Percentiles rank a stretch among this genome's conserved stretches.
phyloP scores from a whole-genome alignment of 768 basidiomycete genomes.

The Podaxis sp. region DNA sequence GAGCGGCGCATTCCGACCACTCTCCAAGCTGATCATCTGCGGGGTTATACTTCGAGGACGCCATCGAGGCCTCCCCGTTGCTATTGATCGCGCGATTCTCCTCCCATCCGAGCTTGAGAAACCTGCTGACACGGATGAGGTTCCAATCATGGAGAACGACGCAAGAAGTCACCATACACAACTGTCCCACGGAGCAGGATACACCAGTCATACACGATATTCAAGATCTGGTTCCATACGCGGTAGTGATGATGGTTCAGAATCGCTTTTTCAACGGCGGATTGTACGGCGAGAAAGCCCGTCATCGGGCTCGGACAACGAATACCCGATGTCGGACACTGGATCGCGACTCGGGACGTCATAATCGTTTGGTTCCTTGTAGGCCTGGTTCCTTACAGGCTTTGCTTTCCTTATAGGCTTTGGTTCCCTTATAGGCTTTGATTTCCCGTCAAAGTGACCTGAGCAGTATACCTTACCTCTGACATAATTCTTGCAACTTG shows the following conservation, averaged over 20 bases:
- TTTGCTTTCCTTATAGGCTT: no score
- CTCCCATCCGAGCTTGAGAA: conserved; percentile 65
- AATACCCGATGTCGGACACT: background rate
- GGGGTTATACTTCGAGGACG: conserved; percentile 93
- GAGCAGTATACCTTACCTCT: background rate
- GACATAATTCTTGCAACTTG: background rate
- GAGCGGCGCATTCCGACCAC: conserved; percentile 69
- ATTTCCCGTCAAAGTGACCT: no score
- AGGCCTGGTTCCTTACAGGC: no score
- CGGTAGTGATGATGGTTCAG: background rate
- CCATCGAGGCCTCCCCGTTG: conserved; percentile 85
- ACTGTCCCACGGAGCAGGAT: background rate
- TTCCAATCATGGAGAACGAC: background rate
- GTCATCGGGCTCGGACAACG: background rate
- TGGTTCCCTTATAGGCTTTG: no score
- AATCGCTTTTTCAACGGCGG: background rate
- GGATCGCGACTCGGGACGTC: background rate
- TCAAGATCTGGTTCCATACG: background rate
- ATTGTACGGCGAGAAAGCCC: background rate
- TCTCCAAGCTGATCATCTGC: conserved; percentile 87
- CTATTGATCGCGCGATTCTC: conserved; percentile 85
- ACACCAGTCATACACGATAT: background rate
- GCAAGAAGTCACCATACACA: conserved; percentile 7
- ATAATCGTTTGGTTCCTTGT: no score
- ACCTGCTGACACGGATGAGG: conserved; percentile 8